Evolutionary conservation across 2,329 filamentous ascomycete genomes (phyloP), one percentile per base, ranked within the genome.

Genomic region (Fusarium sp.): DNA sequence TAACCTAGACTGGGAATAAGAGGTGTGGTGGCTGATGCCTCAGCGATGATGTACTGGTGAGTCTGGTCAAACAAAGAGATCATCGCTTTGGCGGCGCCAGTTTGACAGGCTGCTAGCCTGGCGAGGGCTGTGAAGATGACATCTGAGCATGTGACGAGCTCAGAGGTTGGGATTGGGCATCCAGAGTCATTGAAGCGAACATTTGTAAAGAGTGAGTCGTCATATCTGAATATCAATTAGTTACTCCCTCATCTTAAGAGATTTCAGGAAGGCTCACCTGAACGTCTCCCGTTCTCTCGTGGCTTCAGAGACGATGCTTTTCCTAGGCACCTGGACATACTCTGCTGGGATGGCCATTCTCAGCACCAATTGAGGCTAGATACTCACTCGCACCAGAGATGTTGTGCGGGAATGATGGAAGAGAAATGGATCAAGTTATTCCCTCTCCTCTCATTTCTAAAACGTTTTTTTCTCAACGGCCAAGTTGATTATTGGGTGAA

Each of bases 21-120:
- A 0, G 80, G 80, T 4, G 82, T 76, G 2, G 76, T 78, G 2
- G 78, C 78, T 2, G 84, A 85, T 8, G 85, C 83, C 65, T 88
- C 86, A 46, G 85, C 84, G n/a, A 88, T 75, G 32, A 87, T 76
- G 57, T 86, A 82, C 67, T 88, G 84, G 54, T 80, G 74, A 18
- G 78, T 77, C 3, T 76, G 77, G 66, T 86, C 85, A 65, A 88
- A 86, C 20, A 88, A 76, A 1, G 85, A 87, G 57, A 88, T 80
- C 25, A 86, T 69, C 11, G 79, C 76, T 28, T 84, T 80, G 12
- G 78, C 74, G 7, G 77, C 79, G 18, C 80, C 78, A 11, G 86
- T 77, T 13, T 82, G 80, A 51, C 81, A 74, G 14, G 81, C 78
- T 1, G 80, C 84, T 5, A 87, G 79, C 63, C 87, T 84, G 37